Percentiles rank a stretch among this genome's conserved stretches.
Evolutionary conservation across 352 stramenopile genomes (phyloP).

Genomic region (Globisporangium orthogonon): DNA sequence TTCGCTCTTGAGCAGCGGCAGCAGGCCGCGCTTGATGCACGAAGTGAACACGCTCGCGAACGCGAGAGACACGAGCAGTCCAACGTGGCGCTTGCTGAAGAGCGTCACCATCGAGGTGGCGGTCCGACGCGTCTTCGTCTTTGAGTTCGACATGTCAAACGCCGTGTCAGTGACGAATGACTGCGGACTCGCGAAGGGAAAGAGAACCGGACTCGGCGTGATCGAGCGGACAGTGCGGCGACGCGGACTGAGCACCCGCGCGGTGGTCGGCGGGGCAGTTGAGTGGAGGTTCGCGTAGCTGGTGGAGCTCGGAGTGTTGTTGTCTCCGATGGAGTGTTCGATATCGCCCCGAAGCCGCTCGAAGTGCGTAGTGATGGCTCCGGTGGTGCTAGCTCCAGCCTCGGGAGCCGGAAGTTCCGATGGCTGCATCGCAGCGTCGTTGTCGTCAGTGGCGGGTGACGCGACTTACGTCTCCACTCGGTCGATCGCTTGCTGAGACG

Average conservation of each 20-base stretch:
- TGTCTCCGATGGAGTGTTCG: background rate
- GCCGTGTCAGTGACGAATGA: background rate
- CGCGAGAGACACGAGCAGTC: conserved; percentile 29
- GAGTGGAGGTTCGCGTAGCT: background rate
- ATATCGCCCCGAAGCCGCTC: background rate
- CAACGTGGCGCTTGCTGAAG: conserved; percentile 19
- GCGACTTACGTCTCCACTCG: background rate
- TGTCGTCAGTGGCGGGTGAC: no score
- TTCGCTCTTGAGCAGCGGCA: conserved; percentile 36
- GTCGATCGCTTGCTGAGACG: background rate
- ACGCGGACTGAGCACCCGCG: background rate
- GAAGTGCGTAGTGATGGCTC: background rate
- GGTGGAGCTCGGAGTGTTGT: no score
- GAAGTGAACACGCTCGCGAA: conserved; percentile 29
- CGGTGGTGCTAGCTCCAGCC: no score
- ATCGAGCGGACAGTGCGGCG: background rate
- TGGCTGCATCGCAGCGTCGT: background rate
- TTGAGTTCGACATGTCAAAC: background rate
- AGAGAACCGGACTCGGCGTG: background rate
- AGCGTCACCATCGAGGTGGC: conserved; percentile 3
- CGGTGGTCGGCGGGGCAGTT: background rate
- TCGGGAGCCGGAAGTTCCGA: background rate
- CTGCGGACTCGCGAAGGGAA: background rate
- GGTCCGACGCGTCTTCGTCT: conserved; percentile 1
- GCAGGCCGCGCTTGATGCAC: conserved; percentile 27